Conservation (phyloP, 192 early-diverging fungal species). For the Coemansia sp. region DNA sequence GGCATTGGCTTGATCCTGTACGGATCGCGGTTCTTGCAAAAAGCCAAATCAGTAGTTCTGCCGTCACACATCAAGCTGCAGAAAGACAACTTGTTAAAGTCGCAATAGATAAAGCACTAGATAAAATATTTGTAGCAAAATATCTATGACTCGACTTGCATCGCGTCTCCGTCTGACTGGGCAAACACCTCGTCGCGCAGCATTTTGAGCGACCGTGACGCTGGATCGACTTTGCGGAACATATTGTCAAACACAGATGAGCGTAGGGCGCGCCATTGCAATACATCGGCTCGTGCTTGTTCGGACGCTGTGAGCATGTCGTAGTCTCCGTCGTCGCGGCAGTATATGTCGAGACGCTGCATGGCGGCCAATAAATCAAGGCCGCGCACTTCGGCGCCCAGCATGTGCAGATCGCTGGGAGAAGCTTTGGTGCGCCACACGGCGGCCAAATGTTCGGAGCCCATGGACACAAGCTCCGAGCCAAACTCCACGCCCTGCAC, state of each 20-base stretch:
- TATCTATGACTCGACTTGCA: background rate
- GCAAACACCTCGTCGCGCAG: constrained; percentile 30
- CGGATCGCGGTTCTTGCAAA: constrained; percentile 44
- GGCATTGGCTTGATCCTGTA: constrained; percentile 45
- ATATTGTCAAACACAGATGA: constrained; percentile 36
- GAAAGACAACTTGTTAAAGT: constrained; percentile 38
- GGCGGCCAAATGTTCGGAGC: constrained; percentile 16
- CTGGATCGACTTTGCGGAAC: constrained; percentile 38
- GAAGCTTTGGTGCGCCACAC: constrained; percentile 23
- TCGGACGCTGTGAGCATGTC: constrained; percentile 46
- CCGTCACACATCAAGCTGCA: constrained; percentile 49
- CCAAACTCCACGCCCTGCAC: constrained; percentile 8
- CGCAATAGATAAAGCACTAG: constrained; percentile 8
- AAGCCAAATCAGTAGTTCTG: constrained; percentile 30
- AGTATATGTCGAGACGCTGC: constrained; percentile 37
- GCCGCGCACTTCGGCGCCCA: constrained; percentile 26
- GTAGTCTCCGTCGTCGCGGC: constrained; percentile 49
- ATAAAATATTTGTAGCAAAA: too few species aligned
- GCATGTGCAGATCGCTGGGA: constrained; percentile 12
- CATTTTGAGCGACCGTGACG: constrained; percentile 27
- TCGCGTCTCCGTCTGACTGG: background rate
- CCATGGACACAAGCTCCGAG: constrained; percentile 7
- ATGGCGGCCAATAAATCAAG: constrained; percentile 29
- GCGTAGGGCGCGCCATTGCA: constrained; percentile 49
- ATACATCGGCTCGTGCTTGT: constrained; percentile 34